Evolutionary conservation across 768 basidiomycete genomes (phyloP).

Genomic region (Leccinum ochraceum): DNA sequence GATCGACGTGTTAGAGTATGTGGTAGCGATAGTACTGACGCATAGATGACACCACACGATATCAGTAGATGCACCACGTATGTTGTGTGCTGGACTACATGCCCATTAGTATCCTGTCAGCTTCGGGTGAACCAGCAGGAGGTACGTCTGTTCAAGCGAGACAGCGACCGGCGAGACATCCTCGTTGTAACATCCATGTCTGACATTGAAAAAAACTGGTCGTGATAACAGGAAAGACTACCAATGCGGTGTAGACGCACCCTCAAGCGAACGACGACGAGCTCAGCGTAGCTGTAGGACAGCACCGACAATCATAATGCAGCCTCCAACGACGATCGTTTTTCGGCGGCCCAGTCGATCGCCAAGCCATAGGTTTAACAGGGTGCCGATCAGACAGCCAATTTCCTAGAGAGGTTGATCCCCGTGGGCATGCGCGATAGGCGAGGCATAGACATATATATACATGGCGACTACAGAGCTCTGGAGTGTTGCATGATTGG

Average conservation of each 20-base stretch:
- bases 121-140: slow-evolving; percentile 45
- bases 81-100: background rate
- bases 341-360: slow-evolving; percentile 59
- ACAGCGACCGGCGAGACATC: slow-evolving; percentile 45
- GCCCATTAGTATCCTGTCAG: slow-evolving; percentile 40
- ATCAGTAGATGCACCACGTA: too few relatives aligned
- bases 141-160: slow-evolving; percentile 46
- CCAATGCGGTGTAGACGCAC: too few relatives aligned
- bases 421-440: too few relatives aligned
- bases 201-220: too few relatives aligned
- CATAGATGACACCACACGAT: too few relatives aligned
- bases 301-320: slow-evolving; percentile 63
- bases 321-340: slow-evolving; percentile 57
- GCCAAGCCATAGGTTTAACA: slow-evolving; percentile 62
- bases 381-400: slow-evolving; percentile 62
- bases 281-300: slow-evolving; percentile 62
- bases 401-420: slow-evolving; percentile 45
- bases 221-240: too few relatives aligned
- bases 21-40: too few relatives aligned
- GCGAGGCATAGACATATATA: too few relatives aligned
- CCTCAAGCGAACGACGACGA: slow-evolving; percentile 20
- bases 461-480: too few relatives aligned
- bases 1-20: too few relatives aligned
- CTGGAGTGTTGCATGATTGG: too few relatives aligned
- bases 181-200: slow-evolving; percentile 50